These are phyloP conservation scores for Phytophthora quininea DNA, from an alignment of 352 stramenopile species.

Conservation along the genomic window DNA sequence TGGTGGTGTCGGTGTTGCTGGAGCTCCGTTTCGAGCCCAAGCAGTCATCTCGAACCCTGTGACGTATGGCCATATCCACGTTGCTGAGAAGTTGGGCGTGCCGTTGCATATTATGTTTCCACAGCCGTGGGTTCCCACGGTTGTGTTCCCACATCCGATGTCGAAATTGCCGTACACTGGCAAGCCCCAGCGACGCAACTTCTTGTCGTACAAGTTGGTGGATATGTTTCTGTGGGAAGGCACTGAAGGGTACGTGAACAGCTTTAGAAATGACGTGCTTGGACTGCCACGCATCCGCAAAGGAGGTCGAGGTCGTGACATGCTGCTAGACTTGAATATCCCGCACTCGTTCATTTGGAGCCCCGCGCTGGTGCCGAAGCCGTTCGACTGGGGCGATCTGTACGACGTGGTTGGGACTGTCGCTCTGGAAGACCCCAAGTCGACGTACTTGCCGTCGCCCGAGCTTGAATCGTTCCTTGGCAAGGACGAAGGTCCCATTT, in stretches of 20 bases:
- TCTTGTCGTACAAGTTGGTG: conserved; percentile 85
- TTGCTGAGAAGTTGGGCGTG: conserved; percentile 89
- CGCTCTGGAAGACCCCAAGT: conserved; percentile 34
- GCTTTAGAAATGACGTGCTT: conserved; percentile 63
- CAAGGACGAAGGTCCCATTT: conserved; percentile 73
- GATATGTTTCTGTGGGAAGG: conserved; percentile 78
- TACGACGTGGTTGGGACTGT: conserved; percentile 90
- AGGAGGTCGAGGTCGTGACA: conserved; percentile 47
- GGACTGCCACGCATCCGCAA: conserved; percentile 57
- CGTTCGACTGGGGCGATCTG: conserved; percentile 85
- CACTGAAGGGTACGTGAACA: conserved; percentile 70
- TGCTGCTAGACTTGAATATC: conserved; percentile 68
- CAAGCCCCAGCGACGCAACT: conserved; percentile 61
- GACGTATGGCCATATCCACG: conserved; percentile 91
- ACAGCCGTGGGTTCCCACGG: conserved; percentile 86
- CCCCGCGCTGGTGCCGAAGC: conserved; percentile 82
- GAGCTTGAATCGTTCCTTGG: conserved; percentile 67
- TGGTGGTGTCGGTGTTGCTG: conserved; percentile 34
- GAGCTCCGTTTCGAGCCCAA: conserved; percentile 77
- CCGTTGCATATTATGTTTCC: conserved; percentile 94
- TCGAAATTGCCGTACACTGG: conserved; percentile 76
- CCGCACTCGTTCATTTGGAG: conserved; percentile 91
- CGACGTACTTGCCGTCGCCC: conserved; percentile 42
- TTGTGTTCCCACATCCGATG: conserved; percentile 90
- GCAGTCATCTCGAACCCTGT: conserved; percentile 94